Percentiles rank a stretch among this genome's conserved stretches.
Conservation (phyloP, 768 basidiomycete genomes). For the Chalciporus pseudorubinellus region DNA sequence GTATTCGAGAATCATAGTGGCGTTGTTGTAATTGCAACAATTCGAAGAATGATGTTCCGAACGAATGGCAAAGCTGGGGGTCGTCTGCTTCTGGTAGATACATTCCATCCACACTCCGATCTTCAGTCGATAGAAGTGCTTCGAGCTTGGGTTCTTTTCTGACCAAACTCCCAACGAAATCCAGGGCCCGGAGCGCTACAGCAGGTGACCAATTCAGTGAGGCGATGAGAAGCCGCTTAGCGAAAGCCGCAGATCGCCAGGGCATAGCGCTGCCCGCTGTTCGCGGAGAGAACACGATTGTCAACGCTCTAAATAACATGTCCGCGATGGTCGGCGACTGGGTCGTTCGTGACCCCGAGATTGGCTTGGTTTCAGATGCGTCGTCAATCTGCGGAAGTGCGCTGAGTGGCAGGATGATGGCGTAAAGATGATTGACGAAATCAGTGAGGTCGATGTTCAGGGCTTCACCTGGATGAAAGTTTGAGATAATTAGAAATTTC, state of each 20-base stretch:
- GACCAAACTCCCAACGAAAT: slow-evolving; percentile 70
- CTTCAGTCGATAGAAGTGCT: slow-evolving; percentile 82
- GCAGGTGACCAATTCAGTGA: slow-evolving; percentile 78
- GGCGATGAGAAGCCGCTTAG: slow-evolving; percentile 84
- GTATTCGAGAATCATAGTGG: slow-evolving; percentile 67
- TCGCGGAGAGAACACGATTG: slow-evolving; percentile 77
- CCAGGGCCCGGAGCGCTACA: slow-evolving; percentile 63
- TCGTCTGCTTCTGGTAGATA: slow-evolving; percentile 87
- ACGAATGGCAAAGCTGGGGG: slow-evolving; percentile 78
- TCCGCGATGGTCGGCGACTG: slow-evolving; percentile 47
- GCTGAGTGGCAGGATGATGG: slow-evolving; percentile 73
- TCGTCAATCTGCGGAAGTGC: slow-evolving; percentile 64
- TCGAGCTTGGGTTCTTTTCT: slow-evolving; percentile 79
- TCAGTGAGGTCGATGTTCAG: slow-evolving; percentile 92
- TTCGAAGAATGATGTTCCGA: slow-evolving; percentile 88
- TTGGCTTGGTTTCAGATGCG: slow-evolving; percentile 32
- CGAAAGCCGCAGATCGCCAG: slow-evolving; percentile 85
- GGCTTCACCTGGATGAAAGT: slow-evolving; percentile 71
- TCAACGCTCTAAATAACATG: slow-evolving; percentile 84
- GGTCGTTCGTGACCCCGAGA: slow-evolving; percentile 24
- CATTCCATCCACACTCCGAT: slow-evolving; percentile 78
- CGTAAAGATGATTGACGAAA: slow-evolving; percentile 82
- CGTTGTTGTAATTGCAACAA: slow-evolving; percentile 56
- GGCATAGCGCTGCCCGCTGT: slow-evolving; percentile 55
- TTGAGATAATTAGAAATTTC: slow-evolving; percentile 6